Evolutionary conservation across 352 stramenopile species (phyloP), one percentile per base, ranked within the genome.

Genomic region (Phytophthora megakarya): DNA sequence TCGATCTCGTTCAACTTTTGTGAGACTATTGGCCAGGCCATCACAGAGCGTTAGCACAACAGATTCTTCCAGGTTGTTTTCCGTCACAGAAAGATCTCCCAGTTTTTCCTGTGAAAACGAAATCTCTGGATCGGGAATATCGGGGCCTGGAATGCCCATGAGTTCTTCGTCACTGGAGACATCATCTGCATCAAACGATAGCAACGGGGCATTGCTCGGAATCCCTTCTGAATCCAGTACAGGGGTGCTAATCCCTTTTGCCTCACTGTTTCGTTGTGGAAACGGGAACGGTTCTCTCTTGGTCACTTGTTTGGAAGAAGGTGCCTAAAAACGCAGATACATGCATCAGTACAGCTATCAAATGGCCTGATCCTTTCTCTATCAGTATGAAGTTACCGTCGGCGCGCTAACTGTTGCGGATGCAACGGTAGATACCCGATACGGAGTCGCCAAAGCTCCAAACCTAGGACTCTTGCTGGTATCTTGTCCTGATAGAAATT

Each of bases 91-190:
- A 11, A 91, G 40, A 58, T 86, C 84, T n/a, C 75, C 73, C 12
- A 90, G 53, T 48, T 86, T 88, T 35, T 89, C 75, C 53, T 90
- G 79, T 0, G 81, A 92, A 26, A 86, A 73, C 1, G 83, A 89
- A 16, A 92, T 78, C 21, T 83, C 76, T 15, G 80, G 72, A 28
- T 89, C 77, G 0, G 56, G 57, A 15, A 78, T 67, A 23, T 78
- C 70, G 13, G 61, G 65, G 5, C 38, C 70, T 35, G 70, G 70
- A 50, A 77, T 77, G 39, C 82, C 72, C 13, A 70, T 69, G 12
- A 89, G 71, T 12, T 91, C 82, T 66, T 91, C 76, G 32, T 88
- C 81, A 38, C 75, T 88, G 1, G 79, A 90, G 18, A 73, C 63
- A 9, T 72, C 63, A 18, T 65, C 61, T 21, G 57, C 55, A 32